A percentile compares a stretch with the other conserved stretches of the same genome.
These are phyloP conservation scores for Mrakia hoshinonis DNA, from an alignment of 768 basidiomycete genomes.

Conservation along the genomic window DNA sequence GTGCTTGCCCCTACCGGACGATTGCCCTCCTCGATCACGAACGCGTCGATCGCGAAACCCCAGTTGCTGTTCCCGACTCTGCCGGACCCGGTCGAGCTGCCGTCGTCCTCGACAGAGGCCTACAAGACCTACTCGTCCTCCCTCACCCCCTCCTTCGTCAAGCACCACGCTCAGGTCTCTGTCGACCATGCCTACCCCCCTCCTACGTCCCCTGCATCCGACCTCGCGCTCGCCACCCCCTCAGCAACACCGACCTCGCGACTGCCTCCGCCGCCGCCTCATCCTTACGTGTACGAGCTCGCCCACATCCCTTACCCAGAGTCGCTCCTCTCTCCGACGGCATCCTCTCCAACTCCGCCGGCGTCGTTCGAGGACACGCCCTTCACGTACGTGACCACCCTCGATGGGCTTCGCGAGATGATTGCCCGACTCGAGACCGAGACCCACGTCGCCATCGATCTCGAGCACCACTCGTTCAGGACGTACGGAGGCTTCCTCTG, in stretches of 20 bases:
- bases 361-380: constrained; percentile 57
- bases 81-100: constrained; percentile 49
- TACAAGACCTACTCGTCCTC: constrained; percentile 51
- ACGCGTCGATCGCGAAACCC: constrained; percentile 72
- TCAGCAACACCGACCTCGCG: background rate
- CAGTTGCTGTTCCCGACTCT: constrained; percentile 62
- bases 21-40: constrained; percentile 46
- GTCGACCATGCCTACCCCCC: constrained; percentile 49
- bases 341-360: constrained; percentile 47
- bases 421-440: constrained; percentile 54
- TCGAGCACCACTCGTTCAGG: constrained; percentile 86
- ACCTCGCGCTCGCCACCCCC: background rate
- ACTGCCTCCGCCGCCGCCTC: constrained; percentile 29
- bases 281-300: constrained; percentile 84
- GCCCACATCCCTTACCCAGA: constrained; percentile 61
- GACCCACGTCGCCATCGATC: constrained; percentile 68
- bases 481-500: constrained; percentile 81
- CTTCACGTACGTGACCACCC: constrained; percentile 61
- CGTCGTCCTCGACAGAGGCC: background rate
- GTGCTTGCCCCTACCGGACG: background rate
- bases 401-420: constrained; percentile 49
- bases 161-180: constrained; percentile 75
- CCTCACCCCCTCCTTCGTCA: constrained; percentile 56
- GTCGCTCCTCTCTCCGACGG: constrained; percentile 51
- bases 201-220: background rate